phyloP scores from a whole-genome alignment of 1,139 yeast genomes.

The Hyphopichia burtonii region DNA sequence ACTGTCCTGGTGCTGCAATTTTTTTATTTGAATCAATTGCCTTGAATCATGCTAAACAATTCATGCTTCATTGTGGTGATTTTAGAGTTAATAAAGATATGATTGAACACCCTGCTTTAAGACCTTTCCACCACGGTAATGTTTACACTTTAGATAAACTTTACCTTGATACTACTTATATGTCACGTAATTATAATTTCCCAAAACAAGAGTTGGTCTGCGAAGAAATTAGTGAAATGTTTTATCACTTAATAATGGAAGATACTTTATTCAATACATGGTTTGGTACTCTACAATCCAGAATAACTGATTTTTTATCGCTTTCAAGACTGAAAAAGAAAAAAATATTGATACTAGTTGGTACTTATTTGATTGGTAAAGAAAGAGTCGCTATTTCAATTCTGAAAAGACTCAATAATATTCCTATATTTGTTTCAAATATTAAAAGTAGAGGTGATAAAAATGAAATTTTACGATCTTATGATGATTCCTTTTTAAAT shows the following conservation, averaged over 20 bases:
- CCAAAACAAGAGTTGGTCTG: constrained; percentile 77
- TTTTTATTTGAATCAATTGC: constrained; percentile 63
- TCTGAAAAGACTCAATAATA: constrained; percentile 50
- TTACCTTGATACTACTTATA: constrained; percentile 86
- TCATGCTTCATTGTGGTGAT: constrained; percentile 85
- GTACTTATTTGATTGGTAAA: constrained; percentile 90
- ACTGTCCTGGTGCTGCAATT: constrained; percentile 92
- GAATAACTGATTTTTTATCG: constrained; percentile 43
- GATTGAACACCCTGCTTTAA: constrained; percentile 33
- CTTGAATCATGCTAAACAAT: constrained; percentile 17
- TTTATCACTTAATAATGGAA: constrained; percentile 34
- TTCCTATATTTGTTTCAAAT: constrained; percentile 54
- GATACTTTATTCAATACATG: constrained; percentile 31
- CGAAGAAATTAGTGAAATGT: constrained; percentile 53
- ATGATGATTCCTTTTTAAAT: constrained; percentile 32
- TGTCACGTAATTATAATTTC: constrained; percentile 70
- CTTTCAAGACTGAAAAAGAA: constrained; percentile 19
- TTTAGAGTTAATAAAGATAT: constrained; percentile 65
- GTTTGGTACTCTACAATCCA: constrained; percentile 40
- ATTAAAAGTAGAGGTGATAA: constrained; percentile 49
- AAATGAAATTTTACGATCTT: constrained; percentile 36
- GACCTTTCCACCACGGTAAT: constrained; percentile 27
- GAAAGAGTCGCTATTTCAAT: constrained; percentile 76
- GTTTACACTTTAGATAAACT: constrained; percentile 43
- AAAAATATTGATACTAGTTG: constrained; percentile 66